Base-by-base conservation (phyloP, 2,329 filamentous ascomycete species). In the Cytospora piceicola region DNA sequence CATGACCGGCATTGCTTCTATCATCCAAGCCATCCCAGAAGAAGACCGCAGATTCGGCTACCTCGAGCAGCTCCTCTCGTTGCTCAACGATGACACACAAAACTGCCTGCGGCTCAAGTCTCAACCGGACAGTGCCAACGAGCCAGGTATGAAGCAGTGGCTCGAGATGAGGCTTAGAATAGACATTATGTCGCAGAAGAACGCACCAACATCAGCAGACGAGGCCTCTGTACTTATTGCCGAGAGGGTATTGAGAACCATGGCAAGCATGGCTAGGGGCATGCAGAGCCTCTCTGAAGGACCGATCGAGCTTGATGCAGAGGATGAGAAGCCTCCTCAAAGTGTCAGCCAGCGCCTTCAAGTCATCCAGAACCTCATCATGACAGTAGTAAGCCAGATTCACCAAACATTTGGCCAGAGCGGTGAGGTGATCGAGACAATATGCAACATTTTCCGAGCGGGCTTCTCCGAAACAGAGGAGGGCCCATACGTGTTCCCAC, bases 401-500 rank as follows among this genome's bases (percentile, higher is more conserved):
- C 83, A 84, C 67, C 68, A 73, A 3, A 72, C 85, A 0, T 88
- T 93, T 55, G 82, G 80, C 4, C 77, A 76, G 2, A 87, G 85
- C 65, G 84, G 86, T 27, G 92, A 94, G 70, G 84, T 92, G 14
- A 83, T 90, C 27, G 91, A 94, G 72, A 82, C 86, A 4, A 87
- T 89, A 39, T 95, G 92, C 76, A 83, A 82, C 65, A 85, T 94
- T 57, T 82, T 94, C 58, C 86, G 88, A 51, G 85, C 88, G 24
- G 92, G 92, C 0, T 94, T 94, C 72, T 88, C 88, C 0, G 92
- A 96, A 75, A 84, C 82, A 0, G 85, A 88, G 30, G 86, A 90
- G 3, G 92, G 92, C 0, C 90, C 91, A 0, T 94, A 95, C 71
- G 91, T 94, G 11, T 87, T 96, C 67, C 84, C 89, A 3, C 82